phyloP scores from a whole-genome alignment of 257 asterid species.

The Rhazya stricta region DNA sequence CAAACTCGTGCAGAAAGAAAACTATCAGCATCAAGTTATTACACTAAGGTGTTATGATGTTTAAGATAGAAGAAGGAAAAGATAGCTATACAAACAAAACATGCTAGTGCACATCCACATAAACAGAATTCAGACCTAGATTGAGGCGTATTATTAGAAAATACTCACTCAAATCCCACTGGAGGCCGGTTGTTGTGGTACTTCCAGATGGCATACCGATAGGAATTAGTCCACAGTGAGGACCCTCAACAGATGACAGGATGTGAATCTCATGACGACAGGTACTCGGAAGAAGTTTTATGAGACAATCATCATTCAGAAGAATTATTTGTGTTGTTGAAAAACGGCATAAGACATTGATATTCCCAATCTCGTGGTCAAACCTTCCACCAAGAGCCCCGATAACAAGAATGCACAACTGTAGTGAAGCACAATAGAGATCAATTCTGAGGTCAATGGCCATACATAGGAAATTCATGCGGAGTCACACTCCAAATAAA shows the following conservation, averaged over 20 bases:
- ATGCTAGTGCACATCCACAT: neutral
- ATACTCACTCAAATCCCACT: slow-evolving; percentile 84
- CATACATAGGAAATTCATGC: neutral
- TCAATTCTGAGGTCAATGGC: neutral
- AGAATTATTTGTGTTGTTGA: slow-evolving; percentile 56
- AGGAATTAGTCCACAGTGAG: slow-evolving; percentile 92
- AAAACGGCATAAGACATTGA: slow-evolving; percentile 67
- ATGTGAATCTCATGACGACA: slow-evolving; percentile 68
- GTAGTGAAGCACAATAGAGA: slow-evolving; percentile 20
- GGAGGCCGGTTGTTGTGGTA: slow-evolving; percentile 74
- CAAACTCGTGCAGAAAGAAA: neutral
- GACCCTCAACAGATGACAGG: slow-evolving; percentile 58
- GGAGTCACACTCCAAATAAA: neutral
- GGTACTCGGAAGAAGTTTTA: slow-evolving; percentile 72
- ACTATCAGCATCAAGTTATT: neutral
- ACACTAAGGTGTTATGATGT: neutral
- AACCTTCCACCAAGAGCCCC: slow-evolving; percentile 99
- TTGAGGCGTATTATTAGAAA: neutral
- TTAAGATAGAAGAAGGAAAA: neutral
- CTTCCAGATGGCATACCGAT: slow-evolving; percentile 53
- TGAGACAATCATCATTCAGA: slow-evolving; percentile 81
- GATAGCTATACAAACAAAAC: too few species aligned
- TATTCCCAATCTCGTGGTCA: slow-evolving; percentile 89
- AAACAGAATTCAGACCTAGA: neutral
- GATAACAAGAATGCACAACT: slow-evolving; percentile 76